Base-by-base conservation (phyloP, 2,329 filamentous ascomycete species). In the Diplodia mutila region DNA sequence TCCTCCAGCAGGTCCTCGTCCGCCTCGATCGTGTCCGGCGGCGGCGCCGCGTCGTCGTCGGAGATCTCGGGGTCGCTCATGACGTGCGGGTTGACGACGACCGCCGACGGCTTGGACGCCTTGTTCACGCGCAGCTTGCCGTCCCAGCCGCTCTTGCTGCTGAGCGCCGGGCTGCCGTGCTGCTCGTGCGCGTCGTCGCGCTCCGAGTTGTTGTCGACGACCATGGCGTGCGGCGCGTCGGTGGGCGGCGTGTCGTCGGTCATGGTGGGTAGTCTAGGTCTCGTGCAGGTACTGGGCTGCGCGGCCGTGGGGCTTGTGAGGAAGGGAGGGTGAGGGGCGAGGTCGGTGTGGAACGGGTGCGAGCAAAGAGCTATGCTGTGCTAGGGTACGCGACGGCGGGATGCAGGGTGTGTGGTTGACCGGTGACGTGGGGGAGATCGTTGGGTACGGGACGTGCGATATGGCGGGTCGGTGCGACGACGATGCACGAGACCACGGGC, bases 41-140 rank as follows among this genome's bases (percentile, higher is more conserved):
- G 87, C 69, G 91, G 80, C 12, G 16, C 39, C 23, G 84, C 85
- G 70, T 87, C 85, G 23, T 86, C 87, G 72, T 92, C 93, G 18
- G 92, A 95, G 76, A 94, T 93, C 67, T 97, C 93, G 0, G 91
- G 88, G 74, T 97, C 93, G 52, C 91, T 91, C 63, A 97, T 80
- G 11, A 91, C 92, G 75, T 95, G 92, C 2, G 92, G 91, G 74
- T 97, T 96, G 27, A 86, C 83, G 55, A 96, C 82, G 37, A 87
- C 82, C 2, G 89, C 85, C 75, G 87, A 90, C 12, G 42, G 42
- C 42, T 46, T 46, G 18, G 42, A 9, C 7, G 42, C 18, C 73
- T 89, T 89, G 69, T 91, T 89, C 61, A 97, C 81, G 48, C 92
- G 86, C 68, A 94, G 84, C 80, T 94, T 94, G 70, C 92, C 92